Evolutionary conservation across 139 green algal genomes (phyloP).

Genomic region (Micromonas pusilla): DNA sequence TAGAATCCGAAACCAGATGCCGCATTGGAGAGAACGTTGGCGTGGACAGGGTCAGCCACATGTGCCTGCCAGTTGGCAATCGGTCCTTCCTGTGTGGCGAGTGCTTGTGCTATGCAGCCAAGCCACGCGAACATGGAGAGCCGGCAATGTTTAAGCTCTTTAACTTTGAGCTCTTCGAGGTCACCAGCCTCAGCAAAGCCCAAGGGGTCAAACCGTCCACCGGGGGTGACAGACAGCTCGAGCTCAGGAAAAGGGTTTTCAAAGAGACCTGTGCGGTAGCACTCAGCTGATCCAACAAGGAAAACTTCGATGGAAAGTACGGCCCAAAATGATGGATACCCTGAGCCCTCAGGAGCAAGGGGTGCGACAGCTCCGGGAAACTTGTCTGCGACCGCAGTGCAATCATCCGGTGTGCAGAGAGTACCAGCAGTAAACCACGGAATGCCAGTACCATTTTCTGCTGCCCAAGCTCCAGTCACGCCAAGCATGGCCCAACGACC

Average conservation of each 20-base stretch:
- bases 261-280: conserved; percentile 9
- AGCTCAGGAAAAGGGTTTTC: background rate
- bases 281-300: conserved; percentile 2
- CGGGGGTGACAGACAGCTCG: conserved; percentile 16
- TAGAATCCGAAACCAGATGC: conserved; percentile 25
- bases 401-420: conserved; percentile 21
- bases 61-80: conserved; percentile 35
- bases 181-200: conserved; percentile 27
- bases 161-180: conserved; percentile 35
- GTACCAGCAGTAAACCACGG: conserved; percentile 20
- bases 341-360: conserved; percentile 5
- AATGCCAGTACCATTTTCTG: conserved; percentile 6
- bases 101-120: conserved; percentile 27
- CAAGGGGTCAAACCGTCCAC: conserved; percentile 32
- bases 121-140: conserved; percentile 31
- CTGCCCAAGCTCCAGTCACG: conserved; percentile 65
- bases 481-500: conserved; percentile 76
- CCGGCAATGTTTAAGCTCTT: conserved; percentile 32
- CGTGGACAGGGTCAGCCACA: conserved; percentile 27
- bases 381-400: background rate
- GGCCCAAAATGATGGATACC: conserved; percentile 14
- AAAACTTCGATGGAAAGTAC: conserved; percentile 11
- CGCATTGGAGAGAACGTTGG: conserved; percentile 28
- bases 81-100: conserved; percentile 36
- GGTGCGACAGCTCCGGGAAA: conserved; percentile 17